Evolutionary conservation across 352 stramenopile species (phyloP), one percentile per base, ranked within the genome.

Genomic region (Phytophthora fragariaefolia): DNA sequence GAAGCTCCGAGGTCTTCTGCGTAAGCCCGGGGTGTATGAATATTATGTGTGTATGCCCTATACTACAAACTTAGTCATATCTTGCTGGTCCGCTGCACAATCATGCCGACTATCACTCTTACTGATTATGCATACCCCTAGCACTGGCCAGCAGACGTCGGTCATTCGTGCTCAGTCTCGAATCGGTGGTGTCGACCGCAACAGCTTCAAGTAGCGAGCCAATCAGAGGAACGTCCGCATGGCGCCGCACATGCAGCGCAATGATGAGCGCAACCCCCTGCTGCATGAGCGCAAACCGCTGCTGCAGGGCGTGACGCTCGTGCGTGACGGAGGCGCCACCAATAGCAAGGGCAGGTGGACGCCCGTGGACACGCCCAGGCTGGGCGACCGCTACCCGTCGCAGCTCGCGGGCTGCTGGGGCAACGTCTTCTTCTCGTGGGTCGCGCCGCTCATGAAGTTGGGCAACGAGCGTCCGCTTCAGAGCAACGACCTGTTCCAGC

Each of bases 391-490:
- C 23, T 90, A 85, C 63, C 83, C 83, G 59, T 80, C 80, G 57
- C 80, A 93, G 66, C 43, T 82, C 52, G 58, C 71, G 1, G 60
- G 66, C 20, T 94, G 83, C 51, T 69, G 80, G 28, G 82, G 79
- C 22, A 65, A 77, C n/a, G 63, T 93, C 30, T 83, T 94, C 60
- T 97, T 97, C 74, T 82, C 83, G 67, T 97, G 91, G 91, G 69
- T 97, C 55, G 94, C 84, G 36, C 87, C 87, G 54, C 60, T 97
- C 48, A 93, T 97, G 83, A 73, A 89, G 58, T 72, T 96, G 24
- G 90, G 90, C 46, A 93, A 89, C 68, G 71, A 86, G 54, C 80
- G 87, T 1, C 83, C 89, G 43, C 72, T 98, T 1, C 76, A 97
- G 65, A 72, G 75, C 55, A 80, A 89, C 32, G 92, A 98, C 59